Conservation (phyloP, 768 basidiomycete species). For the Boletus tylopilopsis region DNA sequence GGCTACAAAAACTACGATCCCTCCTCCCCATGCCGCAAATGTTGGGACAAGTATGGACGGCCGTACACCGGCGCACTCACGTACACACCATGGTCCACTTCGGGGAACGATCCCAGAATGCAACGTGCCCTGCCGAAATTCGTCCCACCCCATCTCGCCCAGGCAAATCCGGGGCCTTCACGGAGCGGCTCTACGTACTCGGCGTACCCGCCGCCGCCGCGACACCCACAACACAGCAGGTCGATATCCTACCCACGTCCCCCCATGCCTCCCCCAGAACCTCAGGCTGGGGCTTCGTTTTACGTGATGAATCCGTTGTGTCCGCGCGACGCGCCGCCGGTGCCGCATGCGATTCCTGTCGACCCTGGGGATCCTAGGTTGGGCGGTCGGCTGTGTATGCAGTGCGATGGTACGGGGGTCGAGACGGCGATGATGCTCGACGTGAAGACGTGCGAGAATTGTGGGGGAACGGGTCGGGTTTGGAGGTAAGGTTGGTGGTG, state of each 20-base stretch:
- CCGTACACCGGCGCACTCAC: conserved; percentile 58
- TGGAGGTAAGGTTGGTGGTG: conserved; percentile 26
- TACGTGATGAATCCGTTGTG: conserved; percentile 25
- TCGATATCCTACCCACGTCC: conserved; percentile 18
- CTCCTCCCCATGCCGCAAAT: conserved; percentile 60
- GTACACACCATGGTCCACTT: conserved; percentile 42
- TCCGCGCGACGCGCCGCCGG: conserved; percentile 20
- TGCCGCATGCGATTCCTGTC: conserved; percentile 44
- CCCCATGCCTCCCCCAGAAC: neutral
- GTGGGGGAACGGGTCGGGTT: conserved; percentile 62
- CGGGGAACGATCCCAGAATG: conserved; percentile 21
- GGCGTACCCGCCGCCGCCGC: neutral
- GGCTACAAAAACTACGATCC: conserved; percentile 74
- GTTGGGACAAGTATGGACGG: conserved; percentile 70
- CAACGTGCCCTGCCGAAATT: conserved; percentile 28
- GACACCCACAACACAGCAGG: conserved; percentile 11
- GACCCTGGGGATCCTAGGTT: conserved; percentile 65
- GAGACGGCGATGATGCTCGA: conserved; percentile 54
- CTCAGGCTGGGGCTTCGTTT: conserved; percentile 15
- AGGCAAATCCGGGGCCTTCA: neutral
- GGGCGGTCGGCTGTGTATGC: conserved; percentile 63
- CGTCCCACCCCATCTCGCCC: conserved; percentile 19
- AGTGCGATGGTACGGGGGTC: conserved; percentile 58
- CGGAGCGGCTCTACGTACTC: too few species aligned
- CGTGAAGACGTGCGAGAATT: conserved; percentile 47